Evolutionary conservation across 495 filamentous ascomycete genomes (phyloP), one percentile per base, ranked within the genome.

Genomic region (Aspergillus avenaceus): DNA sequence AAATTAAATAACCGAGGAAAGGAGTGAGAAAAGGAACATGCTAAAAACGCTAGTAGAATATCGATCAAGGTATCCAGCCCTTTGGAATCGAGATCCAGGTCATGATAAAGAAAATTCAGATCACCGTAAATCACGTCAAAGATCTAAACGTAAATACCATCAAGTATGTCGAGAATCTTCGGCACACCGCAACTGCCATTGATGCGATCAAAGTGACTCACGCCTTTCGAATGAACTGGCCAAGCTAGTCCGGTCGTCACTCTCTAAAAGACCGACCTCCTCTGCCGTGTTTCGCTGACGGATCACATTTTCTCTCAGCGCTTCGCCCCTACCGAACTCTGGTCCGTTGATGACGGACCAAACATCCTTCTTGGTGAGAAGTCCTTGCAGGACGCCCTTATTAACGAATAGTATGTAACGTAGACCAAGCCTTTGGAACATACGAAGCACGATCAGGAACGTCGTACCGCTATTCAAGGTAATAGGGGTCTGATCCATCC

Each of bases 401-500:
- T 95, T 85, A 32, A 79, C 78, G 67, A 97, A 96, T 3, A 97
- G 66, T 4, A 98, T 84, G 67, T 97, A 97, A 28, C 92, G 79
- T 36, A 98, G 66, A 16, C 93, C 93, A 6, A 98, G 78, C 61
- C 90, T 91, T 70, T 95, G 88, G 70, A 98, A 97, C 78, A 97
- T 90, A 29, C 81, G 84, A 13, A 92, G 81, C 4, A 90, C 88
- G 25, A 98, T 78, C 58, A 88, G 80, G 47, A 97, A 81, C 42
- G 78, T 85, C 42, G 79, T 81, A 36, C 84, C 78, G 27, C 81
- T 80, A 26, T 88, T 86, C 11, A 98, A 78, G 0, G 95, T 97
- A 26, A 98, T 87, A 2, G 93, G 93, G 0, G 93, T 98, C 61
- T 96, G 91, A 63, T 98, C 93, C 88, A 98, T 96, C 91, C 92